A percentile compares a stretch with the other conserved stretches of the same genome.
Evolutionary conservation across 1,284 basidiomycete genomes (phyloP).

Genomic region (Malassezia cuniculi): DNA sequence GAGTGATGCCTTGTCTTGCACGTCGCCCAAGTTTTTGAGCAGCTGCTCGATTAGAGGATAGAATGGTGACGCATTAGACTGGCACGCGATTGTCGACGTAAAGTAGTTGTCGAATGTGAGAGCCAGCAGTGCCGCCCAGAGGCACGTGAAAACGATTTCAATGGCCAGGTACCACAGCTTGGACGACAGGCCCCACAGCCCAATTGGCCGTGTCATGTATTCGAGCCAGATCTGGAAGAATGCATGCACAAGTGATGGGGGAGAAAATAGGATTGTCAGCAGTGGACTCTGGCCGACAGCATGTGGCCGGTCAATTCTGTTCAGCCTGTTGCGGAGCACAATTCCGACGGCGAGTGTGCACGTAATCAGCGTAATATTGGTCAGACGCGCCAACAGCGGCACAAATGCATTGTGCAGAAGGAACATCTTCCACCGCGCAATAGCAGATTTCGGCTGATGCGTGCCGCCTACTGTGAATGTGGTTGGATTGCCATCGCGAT

Average conservation of each 20-base stretch:
- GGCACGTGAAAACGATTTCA: conserved; percentile 68
- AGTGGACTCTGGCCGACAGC: conserved; percentile 67
- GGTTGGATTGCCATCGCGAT: not conserved
- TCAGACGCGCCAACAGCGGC: conserved; percentile 62
- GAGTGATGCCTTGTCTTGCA: conserved; percentile 51
- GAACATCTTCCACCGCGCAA: conserved; percentile 29
- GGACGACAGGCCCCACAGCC: conserved; percentile 57
- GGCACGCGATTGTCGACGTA: conserved; percentile 66
- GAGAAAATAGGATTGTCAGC: conserved; percentile 72
- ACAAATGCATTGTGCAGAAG: conserved; percentile 44
- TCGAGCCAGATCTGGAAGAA: conserved; percentile 52
- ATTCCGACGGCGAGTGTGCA: conserved; percentile 68
- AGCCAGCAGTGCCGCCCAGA: conserved; percentile 78
- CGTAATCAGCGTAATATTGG: conserved; percentile 70
- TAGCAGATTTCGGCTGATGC: no score
- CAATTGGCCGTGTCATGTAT: conserved; percentile 78
- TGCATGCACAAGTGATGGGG: conserved; percentile 70
- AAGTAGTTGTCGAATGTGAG: conserved; percentile 82
- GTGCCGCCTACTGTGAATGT: not conserved
- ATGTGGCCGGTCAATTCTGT: conserved; percentile 52
- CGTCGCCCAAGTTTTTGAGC: conserved; percentile 18
- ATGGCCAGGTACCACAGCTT: conserved; percentile 39
- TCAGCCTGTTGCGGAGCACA: conserved; percentile 57
- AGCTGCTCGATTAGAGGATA: conserved; percentile 46
- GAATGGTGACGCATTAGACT: conserved; percentile 42